These are phyloP conservation scores for Colletotrichum paranaense DNA, from an alignment of 2,329 filamentous ascomycete species.

Conservation along the genomic window DNA sequence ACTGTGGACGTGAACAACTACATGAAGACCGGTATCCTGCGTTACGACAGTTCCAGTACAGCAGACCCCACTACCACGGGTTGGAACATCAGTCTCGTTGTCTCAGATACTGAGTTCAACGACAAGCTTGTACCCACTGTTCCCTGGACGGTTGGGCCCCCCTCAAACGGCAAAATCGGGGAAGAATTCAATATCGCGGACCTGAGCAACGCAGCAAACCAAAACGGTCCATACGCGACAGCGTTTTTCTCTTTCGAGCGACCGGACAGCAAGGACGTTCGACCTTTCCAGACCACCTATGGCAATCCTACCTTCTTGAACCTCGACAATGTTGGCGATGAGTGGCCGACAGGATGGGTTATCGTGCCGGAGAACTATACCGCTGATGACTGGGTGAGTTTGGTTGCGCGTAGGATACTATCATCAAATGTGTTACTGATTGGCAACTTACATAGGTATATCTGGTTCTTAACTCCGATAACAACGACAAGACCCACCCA, in stretches of 20 bases:
- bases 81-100: constrained; percentile 38
- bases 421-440: neutral
- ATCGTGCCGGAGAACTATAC: constrained; percentile 37
- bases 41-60: constrained; percentile 38
- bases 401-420: no score
- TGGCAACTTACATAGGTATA: neutral
- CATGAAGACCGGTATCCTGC: constrained; percentile 40
- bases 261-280: neutral
- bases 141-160: constrained; percentile 36
- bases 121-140: constrained; percentile 41
- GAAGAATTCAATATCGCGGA: constrained; percentile 13
- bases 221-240: neutral
- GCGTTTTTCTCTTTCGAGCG: constrained; percentile 41
- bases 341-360: constrained; percentile 34
- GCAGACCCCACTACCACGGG: constrained; percentile 29
- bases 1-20: neutral
- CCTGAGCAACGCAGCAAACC: neutral
- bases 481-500: neutral
- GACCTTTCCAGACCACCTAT: constrained; percentile 48
- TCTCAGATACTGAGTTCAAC: constrained; percentile 42
- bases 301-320: constrained; percentile 52
- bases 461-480: constrained; percentile 1
- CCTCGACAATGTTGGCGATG: constrained; percentile 19
- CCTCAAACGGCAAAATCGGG: constrained; percentile 11
- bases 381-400: constrained; percentile 33